Conservation (phyloP, 192 early-diverging fungal species). For the Borealophlyctis nickersoniae region DNA sequence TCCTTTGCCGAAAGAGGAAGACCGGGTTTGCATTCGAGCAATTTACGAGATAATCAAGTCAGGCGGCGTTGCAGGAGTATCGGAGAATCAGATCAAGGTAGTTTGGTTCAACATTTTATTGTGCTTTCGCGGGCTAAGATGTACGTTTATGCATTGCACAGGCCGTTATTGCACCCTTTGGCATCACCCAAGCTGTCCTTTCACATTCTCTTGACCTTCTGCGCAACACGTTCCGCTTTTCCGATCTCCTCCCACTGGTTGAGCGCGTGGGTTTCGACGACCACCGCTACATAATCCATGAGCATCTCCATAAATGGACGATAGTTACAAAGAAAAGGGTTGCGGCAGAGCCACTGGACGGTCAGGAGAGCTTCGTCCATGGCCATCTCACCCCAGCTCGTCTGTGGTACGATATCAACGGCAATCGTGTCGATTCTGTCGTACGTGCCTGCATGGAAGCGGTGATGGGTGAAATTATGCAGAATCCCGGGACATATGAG, state of each 20-base stretch:
- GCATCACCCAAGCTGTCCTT: neutral
- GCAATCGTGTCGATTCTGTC: slow-evolving; percentile 23
- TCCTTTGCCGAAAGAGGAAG: slow-evolving; percentile 8
- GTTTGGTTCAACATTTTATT: too few species aligned
- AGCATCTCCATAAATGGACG: slow-evolving; percentile 10
- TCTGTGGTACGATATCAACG: slow-evolving; percentile 42
- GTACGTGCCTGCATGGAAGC: slow-evolving; percentile 37
- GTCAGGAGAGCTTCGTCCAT: slow-evolving; percentile 3
- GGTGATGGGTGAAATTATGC: slow-evolving; percentile 34
- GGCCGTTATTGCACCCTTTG: neutral
- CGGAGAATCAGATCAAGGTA: too few species aligned
- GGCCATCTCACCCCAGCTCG: slow-evolving; percentile 15
- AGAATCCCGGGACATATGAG: slow-evolving; percentile 37
- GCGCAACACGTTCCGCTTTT: slow-evolving; percentile 1
- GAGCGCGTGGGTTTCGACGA: slow-evolving; percentile 11
- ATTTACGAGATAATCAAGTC: slow-evolving; percentile 12
- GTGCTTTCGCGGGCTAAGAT: too few species aligned
- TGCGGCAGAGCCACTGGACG: neutral
- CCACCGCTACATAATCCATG: slow-evolving; percentile 7
- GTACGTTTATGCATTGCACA: too few species aligned
- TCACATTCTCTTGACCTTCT: neutral
- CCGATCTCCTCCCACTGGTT: slow-evolving; percentile 1
- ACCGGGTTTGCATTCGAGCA: slow-evolving; percentile 7
- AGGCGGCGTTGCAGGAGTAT: slow-evolving; percentile 7
- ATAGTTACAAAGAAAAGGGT: slow-evolving; percentile 4